These are phyloP conservation scores for Dictyostelium brefeldianum DNA, from an alignment of 78 protist species.

Conservation along the genomic window DNA sequence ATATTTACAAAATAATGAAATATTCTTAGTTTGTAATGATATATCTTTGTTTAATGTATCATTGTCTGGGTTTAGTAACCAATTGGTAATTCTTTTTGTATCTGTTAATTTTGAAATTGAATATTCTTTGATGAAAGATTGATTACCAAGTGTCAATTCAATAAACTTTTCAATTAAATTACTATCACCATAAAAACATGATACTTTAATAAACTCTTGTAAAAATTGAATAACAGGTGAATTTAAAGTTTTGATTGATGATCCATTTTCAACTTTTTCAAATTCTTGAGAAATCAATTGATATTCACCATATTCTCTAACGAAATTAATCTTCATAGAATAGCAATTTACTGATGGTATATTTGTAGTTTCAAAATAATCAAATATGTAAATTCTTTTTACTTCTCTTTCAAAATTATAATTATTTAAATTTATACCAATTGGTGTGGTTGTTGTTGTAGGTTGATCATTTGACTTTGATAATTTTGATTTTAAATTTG, in stretches of 20 bases:
- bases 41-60: too few species aligned
- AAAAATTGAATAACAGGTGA: neutral
- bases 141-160: neutral
- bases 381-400: neutral
- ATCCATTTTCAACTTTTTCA: neutral
- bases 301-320: slow-evolving; percentile 9
- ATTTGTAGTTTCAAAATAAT: neutral
- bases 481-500: too few species aligned
- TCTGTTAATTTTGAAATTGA: neutral
- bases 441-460: too few species aligned
- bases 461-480: too few species aligned
- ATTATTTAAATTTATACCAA: too few species aligned
- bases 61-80: too few species aligned
- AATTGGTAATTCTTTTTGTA: too few species aligned
- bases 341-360: neutral
- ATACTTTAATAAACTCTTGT: too few species aligned
- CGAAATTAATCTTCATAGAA: neutral
- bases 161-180: neutral
- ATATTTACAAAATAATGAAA: too few species aligned
- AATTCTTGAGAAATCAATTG: neutral
- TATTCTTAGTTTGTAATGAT: too few species aligned
- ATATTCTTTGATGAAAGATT: neutral
- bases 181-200: neutral
- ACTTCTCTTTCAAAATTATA: neutral
- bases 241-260: neutral